Conservation (phyloP, 352 stramenopile species). For the Phytophthora constricta region DNA sequence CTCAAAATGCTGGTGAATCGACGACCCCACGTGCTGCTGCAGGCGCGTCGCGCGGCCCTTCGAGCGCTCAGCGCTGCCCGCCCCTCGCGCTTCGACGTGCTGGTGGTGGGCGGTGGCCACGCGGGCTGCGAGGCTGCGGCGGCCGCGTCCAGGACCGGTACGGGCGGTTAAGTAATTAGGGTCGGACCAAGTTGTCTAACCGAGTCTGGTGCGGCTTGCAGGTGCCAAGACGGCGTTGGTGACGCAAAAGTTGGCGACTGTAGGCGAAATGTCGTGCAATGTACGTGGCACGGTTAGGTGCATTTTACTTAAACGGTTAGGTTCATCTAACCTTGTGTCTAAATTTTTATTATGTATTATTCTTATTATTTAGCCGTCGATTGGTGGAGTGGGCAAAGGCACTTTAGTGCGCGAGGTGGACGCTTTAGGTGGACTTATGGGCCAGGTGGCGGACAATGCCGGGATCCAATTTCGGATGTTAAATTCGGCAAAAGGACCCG, state of each 20-base stretch:
- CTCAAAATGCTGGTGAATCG: conserved; percentile 34
- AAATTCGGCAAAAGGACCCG: conserved; percentile 94
- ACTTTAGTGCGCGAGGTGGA: conserved; percentile 98
- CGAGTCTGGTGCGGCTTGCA: conserved; percentile 29
- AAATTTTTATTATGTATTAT: too few species aligned
- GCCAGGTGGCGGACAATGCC: conserved; percentile 93
- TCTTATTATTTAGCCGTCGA: conserved; percentile 81
- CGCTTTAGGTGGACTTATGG: conserved; percentile 98
- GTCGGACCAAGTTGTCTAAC: neutral
- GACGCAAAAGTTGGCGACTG: conserved; percentile 94
- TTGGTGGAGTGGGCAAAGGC: conserved; percentile 98
- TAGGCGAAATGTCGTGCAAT: conserved; percentile 99
- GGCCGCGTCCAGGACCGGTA: conserved; percentile 57
- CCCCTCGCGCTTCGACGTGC: conserved; percentile 50
- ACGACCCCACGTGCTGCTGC: conserved; percentile 9
- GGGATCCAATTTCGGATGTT: conserved; percentile 98
- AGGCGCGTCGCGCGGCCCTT: conserved; percentile 20
- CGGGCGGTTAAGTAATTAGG: neutral
- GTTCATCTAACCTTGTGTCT: conserved; percentile 9
- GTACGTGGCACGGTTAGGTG: conserved; percentile 46
- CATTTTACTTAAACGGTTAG: conserved; percentile 6
- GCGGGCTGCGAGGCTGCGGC: conserved; percentile 68
- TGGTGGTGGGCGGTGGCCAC: conserved; percentile 69
- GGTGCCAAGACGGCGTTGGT: conserved; percentile 95
- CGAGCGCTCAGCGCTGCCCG: conserved; percentile 14